Percentiles rank a stretch among this genome's conserved stretches.
These are phyloP conservation scores for Penicillium digitatum DNA, from an alignment of 2,329 filamentous ascomycete genomes.

Conservation along the genomic window DNA sequence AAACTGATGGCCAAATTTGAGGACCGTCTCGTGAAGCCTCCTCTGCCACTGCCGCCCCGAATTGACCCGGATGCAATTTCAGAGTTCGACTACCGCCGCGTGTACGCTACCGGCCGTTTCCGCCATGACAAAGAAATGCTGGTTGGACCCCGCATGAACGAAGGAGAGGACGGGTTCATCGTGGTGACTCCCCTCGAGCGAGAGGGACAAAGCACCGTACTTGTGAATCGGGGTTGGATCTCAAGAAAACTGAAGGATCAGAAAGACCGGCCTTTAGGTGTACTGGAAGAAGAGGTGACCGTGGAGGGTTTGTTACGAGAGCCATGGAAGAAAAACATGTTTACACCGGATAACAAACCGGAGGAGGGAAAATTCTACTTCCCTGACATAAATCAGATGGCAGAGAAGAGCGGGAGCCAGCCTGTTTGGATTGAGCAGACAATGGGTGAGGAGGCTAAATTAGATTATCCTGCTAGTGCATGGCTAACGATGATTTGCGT, in stretches of 20 bases:
- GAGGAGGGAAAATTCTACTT: conserved; percentile 88
- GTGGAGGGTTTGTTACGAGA: conserved; percentile 81
- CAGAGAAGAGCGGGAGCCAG: conserved; percentile 72
- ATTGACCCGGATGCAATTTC: conserved; percentile 76
- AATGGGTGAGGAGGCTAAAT: conserved; percentile 60
- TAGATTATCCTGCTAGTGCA: conserved; percentile 1
- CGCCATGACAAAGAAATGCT: conserved; percentile 95
- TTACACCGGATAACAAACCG: conserved; percentile 85
- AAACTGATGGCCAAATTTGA: conserved; percentile 87
- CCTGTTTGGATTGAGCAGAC: conserved; percentile 94
- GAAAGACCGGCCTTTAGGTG: conserved; percentile 56
- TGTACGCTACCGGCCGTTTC: conserved; percentile 68
- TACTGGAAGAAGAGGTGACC: conserved; percentile 67
- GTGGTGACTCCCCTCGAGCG: conserved; percentile 86
- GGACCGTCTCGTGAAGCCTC: conserved; percentile 80
- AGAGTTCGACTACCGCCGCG: conserved; percentile 88
- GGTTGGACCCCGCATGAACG: conserved; percentile 80
- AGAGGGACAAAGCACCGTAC: conserved; percentile 60
- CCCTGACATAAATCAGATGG: conserved; percentile 91
- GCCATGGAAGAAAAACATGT: conserved; percentile 97
- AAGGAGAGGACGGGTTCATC: conserved; percentile 85
- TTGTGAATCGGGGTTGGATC: conserved; percentile 93
- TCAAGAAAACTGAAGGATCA: conserved; percentile 67
- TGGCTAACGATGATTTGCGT: conserved; percentile 13
- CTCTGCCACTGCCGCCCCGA: conserved; percentile 76